Conservation (phyloP, 495 filamentous ascomycete genomes). For the Penicillium paradoxum region DNA sequence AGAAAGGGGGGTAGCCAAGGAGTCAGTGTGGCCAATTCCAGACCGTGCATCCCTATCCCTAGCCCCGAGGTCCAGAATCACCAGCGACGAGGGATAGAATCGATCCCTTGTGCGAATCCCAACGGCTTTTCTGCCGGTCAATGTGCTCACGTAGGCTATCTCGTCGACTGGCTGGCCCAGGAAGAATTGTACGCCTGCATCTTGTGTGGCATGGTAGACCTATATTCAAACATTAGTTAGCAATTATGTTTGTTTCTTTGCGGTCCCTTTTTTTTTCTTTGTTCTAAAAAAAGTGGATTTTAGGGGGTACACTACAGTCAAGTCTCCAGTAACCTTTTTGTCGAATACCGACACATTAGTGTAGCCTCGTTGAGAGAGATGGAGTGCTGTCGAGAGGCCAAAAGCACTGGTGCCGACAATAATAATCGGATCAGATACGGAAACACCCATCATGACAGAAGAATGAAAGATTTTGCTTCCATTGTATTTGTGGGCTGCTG, state of each 20-base stretch:
- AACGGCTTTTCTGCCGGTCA: conserved; percentile 19
- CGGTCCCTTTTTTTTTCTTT: neutral
- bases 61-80: conserved; percentile 42
- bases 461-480: neutral
- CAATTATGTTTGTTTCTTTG: neutral
- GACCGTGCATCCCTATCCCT: conserved; percentile 37
- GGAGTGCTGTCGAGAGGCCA: conserved; percentile 47
- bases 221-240: conserved; percentile 12
- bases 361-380: conserved; percentile 44
- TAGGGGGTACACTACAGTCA: conserved; percentile 23
- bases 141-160: conserved; percentile 23
- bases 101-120: conserved; percentile 33
- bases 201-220: conserved; percentile 23
- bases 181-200: conserved; percentile 34
- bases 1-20: conserved; percentile 41
- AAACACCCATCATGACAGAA: conserved; percentile 17
- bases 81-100: conserved; percentile 32
- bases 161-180: conserved; percentile 28
- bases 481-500: neutral
- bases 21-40: conserved; percentile 25
- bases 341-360: conserved; percentile 36
- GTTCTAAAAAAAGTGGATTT: neutral
- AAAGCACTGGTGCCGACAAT: conserved; percentile 47
- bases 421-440: conserved; percentile 19
- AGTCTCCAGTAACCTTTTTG: conserved; percentile 25